Evolutionary conservation across 2,329 filamentous ascomycete genomes (phyloP).

Genomic region (Zymoseptoria passerinii): DNA sequence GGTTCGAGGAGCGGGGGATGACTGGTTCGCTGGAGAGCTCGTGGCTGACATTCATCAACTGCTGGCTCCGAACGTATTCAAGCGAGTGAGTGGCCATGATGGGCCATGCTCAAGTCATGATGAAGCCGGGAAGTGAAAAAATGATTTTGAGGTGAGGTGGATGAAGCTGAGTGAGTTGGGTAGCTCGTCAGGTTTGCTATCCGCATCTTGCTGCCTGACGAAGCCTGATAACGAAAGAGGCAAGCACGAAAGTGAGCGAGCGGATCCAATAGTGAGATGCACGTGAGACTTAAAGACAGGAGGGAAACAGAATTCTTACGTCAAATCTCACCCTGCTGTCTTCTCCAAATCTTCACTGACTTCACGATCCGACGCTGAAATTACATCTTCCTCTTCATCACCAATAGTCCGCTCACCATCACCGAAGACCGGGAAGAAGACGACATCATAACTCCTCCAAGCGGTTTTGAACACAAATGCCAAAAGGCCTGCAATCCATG

Average conservation of each 20-base stretch:
- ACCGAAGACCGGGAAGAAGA: slow-evolving; percentile 64
- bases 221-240: not conserved
- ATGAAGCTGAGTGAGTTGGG: not conserved
- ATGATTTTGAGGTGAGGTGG: not conserved
- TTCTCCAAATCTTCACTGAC: not conserved
- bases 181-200: not conserved
- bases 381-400: slow-evolving; percentile 12
- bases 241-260: not conserved
- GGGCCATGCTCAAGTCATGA: slow-evolving; percentile 1
- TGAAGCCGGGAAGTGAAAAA: not conserved
- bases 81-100: slow-evolving; percentile 11
- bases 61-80: slow-evolving; percentile 7
- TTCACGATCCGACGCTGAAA: not conserved
- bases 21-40: slow-evolving; percentile 3
- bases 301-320: not conserved
- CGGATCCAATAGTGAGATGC: not conserved
- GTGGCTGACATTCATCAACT: slow-evolving; percentile 19
- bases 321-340: not conserved
- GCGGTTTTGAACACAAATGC: slow-evolving; percentile 47
- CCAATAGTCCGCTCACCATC: slow-evolving; percentile 66
- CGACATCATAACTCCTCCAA: slow-evolving; percentile 58
- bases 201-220: not conserved
- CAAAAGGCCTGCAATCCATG: slow-evolving; percentile 53
- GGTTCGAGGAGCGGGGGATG: slow-evolving; percentile 1
- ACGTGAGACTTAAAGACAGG: not conserved